Evolutionary conservation across 257 asterid species (phyloP), one percentile per base, ranked within the genome.

Genomic region (Przewalskia tangutica): DNA sequence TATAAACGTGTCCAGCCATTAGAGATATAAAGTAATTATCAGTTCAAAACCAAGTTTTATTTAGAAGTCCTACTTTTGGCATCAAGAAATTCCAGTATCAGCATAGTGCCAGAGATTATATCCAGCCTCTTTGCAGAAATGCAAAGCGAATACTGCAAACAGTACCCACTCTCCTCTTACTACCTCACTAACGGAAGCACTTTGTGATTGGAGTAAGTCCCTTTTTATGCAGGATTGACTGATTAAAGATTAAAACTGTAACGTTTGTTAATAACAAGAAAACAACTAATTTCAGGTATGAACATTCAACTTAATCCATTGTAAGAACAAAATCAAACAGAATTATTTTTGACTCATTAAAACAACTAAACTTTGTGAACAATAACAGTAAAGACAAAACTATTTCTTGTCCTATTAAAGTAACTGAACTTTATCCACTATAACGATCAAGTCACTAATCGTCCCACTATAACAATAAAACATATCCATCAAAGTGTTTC

Each of bases 81-180:
- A 75, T 27, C 11, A 50, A 50, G 36, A 14, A 75, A 13, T 50
- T 23, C 60, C 18, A 73, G 79, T 73, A 16, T 50, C 80, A 75
- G 80, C 63, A 8, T 50, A 75, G 36, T 75, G 7, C 63, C 27
- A 51, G 63, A 75, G 62, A 50, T 75, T 75, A 48, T 75, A 75
- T 51, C 46, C 27, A 75, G 63, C 80, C 63, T n/a, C 55, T 70
- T 40, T 4, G 55, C 77, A 70, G 0, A 70, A 42, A 42, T 68
- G 91, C 51, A 67, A 40, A 38, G 53, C 14, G 4, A 12, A 73
- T 70, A 70, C 79, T 48, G 80, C 63, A 75, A 48, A 75, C 46
- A 27, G 63, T 50, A 51, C 0, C 62, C 9, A 27, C 27, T 50
- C 46, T 75, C n/a, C 36, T 50, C 46, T 75, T 75, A 67, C 73